Evolutionary conservation across 2,329 filamentous ascomycete genomes (phyloP).

Genomic region (Talaromyces sp.): DNA sequence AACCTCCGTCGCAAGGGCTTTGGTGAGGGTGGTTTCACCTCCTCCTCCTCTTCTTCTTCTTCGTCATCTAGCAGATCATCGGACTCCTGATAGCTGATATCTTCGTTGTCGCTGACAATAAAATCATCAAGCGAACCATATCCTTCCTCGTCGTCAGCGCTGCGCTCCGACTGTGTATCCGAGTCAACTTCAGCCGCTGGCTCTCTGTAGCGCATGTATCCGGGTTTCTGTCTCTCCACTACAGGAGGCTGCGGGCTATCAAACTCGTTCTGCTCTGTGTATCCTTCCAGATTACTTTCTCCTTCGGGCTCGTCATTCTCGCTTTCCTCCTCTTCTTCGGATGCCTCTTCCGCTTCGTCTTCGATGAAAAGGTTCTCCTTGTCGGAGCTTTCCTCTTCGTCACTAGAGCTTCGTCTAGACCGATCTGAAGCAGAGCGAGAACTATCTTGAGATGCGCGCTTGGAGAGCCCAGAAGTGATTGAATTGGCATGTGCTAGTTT

Average conservation of each 20-base stretch:
- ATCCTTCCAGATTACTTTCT: background rate
- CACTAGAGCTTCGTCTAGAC: constrained; percentile 15
- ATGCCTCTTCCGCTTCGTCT: constrained; percentile 12
- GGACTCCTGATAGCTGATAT: constrained; percentile 28
- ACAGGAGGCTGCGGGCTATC: constrained; percentile 5
- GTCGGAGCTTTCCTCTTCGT: constrained; percentile 15
- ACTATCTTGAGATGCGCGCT: constrained; percentile 10
- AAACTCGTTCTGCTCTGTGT: background rate
- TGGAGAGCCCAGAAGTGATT: constrained; percentile 8
- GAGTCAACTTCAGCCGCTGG: constrained; percentile 12
- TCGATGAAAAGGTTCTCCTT: constrained; percentile 13
- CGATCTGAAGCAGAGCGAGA: constrained; percentile 14
- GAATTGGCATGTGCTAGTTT: constrained; percentile 11
- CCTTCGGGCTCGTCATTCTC: constrained; percentile 18
- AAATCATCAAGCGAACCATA: constrained; percentile 37
- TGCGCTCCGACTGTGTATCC: constrained; percentile 18
- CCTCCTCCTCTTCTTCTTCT: constrained; percentile 14
- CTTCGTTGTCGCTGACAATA: constrained; percentile 37
- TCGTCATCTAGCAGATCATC: constrained; percentile 13
- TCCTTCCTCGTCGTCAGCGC: constrained; percentile 22
- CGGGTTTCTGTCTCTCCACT: constrained; percentile 1
- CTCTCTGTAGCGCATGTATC: constrained; percentile 10
- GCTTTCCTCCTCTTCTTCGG: constrained; percentile 8
- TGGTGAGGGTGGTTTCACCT: constrained; percentile 15
- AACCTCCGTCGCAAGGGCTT: constrained; percentile 28